Conservation (phyloP, 2,329 filamentous ascomycete genomes). For the Fusarium multiceps region DNA sequence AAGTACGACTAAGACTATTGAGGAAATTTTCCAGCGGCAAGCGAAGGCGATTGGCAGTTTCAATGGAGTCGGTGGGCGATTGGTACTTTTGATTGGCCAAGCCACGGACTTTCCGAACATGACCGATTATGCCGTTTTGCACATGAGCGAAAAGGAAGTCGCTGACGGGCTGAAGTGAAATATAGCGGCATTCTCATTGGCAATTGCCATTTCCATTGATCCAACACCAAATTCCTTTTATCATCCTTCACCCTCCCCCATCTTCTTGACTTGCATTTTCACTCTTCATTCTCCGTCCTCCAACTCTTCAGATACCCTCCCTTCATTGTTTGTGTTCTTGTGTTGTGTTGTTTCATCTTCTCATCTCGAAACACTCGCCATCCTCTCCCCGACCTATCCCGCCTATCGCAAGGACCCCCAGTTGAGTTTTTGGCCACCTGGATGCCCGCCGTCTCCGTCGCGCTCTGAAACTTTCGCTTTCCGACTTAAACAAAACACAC, state of each 20-base stretch:
- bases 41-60: conserved; percentile 23
- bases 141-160: conserved; percentile 24
- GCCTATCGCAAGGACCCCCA: conserved; percentile 34
- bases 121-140: conserved; percentile 39
- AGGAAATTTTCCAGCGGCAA: conserved; percentile 27
- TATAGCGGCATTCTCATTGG: conserved; percentile 43
- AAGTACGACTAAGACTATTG: conserved; percentile 13
- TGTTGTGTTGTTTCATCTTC: conserved; percentile 11
- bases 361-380: conserved; percentile 1
- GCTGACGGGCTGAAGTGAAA: conserved; percentile 28
- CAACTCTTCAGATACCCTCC: background rate
- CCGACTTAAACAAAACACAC: conserved; percentile 5
- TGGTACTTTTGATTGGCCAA: conserved; percentile 10
- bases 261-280: background rate
- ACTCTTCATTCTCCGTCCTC: conserved; percentile 2
- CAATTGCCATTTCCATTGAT: conserved; percentile 29
- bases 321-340: conserved; percentile 13
- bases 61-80: background rate
- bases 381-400: conserved; percentile 34
- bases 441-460: conserved; percentile 6
- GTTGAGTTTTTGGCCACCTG: conserved; percentile 42
- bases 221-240: conserved; percentile 11
- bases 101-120: conserved; percentile 39
- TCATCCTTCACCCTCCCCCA: conserved; percentile 7
- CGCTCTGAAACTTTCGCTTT: conserved; percentile 12